These are phyloP conservation scores for Suillus decipiens DNA, from an alignment of 768 basidiomycete genomes.

Conservation along the genomic window DNA sequence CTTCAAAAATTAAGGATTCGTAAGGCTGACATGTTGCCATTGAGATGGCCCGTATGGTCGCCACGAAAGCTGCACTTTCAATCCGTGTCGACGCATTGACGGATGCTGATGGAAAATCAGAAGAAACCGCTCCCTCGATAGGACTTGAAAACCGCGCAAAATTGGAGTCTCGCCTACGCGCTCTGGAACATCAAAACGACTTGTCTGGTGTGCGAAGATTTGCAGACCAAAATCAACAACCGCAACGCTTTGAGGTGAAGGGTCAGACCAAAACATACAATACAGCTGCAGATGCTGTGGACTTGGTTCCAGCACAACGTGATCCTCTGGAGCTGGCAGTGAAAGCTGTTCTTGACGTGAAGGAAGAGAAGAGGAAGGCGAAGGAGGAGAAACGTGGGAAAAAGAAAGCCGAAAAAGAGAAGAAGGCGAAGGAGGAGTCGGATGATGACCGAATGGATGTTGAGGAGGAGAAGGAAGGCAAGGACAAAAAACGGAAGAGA, in stretches of 20 bases:
- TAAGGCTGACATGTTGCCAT: not conserved
- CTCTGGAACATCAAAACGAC: slow-evolving; percentile 83
- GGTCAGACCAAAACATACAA: slow-evolving; percentile 87
- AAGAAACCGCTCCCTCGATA: slow-evolving; percentile 76
- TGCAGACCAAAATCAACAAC: slow-evolving; percentile 62
- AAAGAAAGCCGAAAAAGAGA: slow-evolving; percentile 56
- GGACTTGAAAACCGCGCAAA: slow-evolving; percentile 94
- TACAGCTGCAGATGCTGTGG: slow-evolving; percentile 77
- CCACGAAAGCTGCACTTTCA: slow-evolving; percentile 95
- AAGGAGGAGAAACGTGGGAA: slow-evolving; percentile 80
- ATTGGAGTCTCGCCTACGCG: slow-evolving; percentile 90
- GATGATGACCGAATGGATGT: slow-evolving; percentile 46
- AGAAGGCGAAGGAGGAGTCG: slow-evolving; percentile 42
- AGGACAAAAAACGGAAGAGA: slow-evolving; percentile 48
- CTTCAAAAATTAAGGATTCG: slow-evolving; percentile 9
- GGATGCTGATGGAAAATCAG: slow-evolving; percentile 89
- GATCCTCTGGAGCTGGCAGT: slow-evolving; percentile 77
- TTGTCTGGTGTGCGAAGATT: slow-evolving; percentile 69
- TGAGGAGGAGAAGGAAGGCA: slow-evolving; percentile 40
- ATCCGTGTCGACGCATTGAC: slow-evolving; percentile 98
- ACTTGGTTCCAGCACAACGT: slow-evolving; percentile 84
- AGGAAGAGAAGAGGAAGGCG: slow-evolving; percentile 81
- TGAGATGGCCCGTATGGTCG: slow-evolving; percentile 99
- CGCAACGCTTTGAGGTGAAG: slow-evolving; percentile 78
- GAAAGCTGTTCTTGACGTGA: slow-evolving; percentile 75